phyloP scores from a whole-genome alignment of 108 stramenopile species.

The Nannochloropsis gaditana region DNA sequence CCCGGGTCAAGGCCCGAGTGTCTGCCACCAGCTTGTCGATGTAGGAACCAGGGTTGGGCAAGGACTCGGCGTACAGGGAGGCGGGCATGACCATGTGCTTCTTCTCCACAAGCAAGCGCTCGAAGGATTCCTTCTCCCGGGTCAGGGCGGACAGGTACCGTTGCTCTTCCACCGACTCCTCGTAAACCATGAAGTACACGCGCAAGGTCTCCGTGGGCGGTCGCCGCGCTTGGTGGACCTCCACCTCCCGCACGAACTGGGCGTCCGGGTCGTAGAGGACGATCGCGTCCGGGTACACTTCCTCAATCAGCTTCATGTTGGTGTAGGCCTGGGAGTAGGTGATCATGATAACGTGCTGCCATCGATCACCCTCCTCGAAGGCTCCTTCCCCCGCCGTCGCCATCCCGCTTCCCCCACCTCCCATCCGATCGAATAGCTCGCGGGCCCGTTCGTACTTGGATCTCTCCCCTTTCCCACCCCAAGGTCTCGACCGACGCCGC shows the following conservation, averaged over 20 bases:
- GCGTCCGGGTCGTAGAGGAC: conserved; percentile 83
- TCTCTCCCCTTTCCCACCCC: neutral
- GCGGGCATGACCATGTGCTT: conserved; percentile 67
- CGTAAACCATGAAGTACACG: conserved; percentile 82
- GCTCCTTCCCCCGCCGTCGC: neutral
- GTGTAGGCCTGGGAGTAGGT: neutral
- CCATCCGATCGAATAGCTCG: neutral
- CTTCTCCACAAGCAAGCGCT: conserved; percentile 81
- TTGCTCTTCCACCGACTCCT: conserved; percentile 88
- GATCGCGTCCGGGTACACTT: conserved; percentile 69
- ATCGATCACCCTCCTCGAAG: neutral
- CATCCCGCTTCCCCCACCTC: neutral
- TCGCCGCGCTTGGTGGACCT: conserved; percentile 69
- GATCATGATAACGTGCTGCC: neutral
- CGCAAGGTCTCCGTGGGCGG: conserved; percentile 37
- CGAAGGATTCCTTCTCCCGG: conserved; percentile 83
- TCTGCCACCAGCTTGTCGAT: neutral
- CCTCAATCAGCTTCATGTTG: conserved; percentile 61
- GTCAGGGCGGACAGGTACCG: conserved; percentile 76
- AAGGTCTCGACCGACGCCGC: no score
- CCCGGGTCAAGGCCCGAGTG: neutral
- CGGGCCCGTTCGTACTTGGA: neutral
- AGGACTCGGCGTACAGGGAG: conserved; percentile 33
- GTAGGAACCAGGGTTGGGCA: neutral
- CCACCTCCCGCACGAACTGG: conserved; percentile 73